Evolutionary conservation across 2,329 filamentous ascomycete genomes (phyloP), one percentile per base, ranked within the genome.

Genomic region (Fusarium concolor): DNA sequence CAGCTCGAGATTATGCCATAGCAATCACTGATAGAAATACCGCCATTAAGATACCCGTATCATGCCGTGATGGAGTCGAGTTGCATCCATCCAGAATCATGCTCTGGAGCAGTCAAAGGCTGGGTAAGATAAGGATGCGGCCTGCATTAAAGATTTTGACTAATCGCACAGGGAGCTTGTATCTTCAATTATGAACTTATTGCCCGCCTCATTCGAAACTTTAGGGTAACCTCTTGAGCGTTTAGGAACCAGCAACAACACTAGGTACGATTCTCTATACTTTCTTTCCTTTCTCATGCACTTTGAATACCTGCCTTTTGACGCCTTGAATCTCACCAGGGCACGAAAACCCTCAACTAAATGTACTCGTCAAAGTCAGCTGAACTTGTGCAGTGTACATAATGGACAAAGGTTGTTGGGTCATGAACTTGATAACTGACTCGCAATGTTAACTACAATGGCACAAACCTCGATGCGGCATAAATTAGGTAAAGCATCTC

Each of bases 141-240:
- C 1, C 15, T 35, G 33, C 8, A 35, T 35, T 6, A 10, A 28
- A 1, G 15, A 14, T 3, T 44, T 12, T 14, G 14, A 28, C 15
- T 20, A 12, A 18, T 18, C 24, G 9, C 33, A n/a, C 7, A n/a
- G 15, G 15, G 14, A 35, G n/a, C 33, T n/a, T 35, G 17, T n/a
- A 5, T 44, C 6, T 17, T 37, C 18, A 6, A 29, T 49, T 22
- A 37, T 24, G 22, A 65, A 45, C 60, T 52, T 28, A 53, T 59
- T 64, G 59, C 41, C n/a, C 22, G 11, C 24, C 15, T 2, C 10
- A 17, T 33, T 12, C 7, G 6, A 4, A 7, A 17, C 26, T 64
- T 14, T 24, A 65, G 52, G 52, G 61, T 64, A 64, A n/a, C 20
- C 4, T 18, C 31, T 12, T 14, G 26, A 38, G 14, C 39, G 29